Evolutionary conservation across 1,139 yeast species (phyloP), one percentile per base, ranked within the genome.

Genomic region (Zygoascus sp.): DNA sequence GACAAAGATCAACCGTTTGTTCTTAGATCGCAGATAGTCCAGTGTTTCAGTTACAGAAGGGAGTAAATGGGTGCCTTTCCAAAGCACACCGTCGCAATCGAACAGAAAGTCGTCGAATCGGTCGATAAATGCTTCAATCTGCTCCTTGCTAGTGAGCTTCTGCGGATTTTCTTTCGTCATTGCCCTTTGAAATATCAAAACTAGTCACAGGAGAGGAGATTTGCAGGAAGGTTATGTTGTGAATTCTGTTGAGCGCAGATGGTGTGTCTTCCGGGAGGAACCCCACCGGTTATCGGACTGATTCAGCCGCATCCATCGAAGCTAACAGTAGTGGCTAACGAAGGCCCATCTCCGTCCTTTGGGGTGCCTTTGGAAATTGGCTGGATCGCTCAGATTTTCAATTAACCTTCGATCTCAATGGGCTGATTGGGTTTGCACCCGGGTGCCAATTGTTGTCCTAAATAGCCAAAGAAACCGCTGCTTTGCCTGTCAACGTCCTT

Each of bases 71-170:
- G 77, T 77, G 13, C 96, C 97, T 34, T 83, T 71, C 97, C 97
- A 90, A 45, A 90, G 72, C 7, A 90, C 97, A 46, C 75, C 97
- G 63, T 90, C 97, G 66, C 97, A 90, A 61, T 90, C 97, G 62
- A 90, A 90, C 50, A 90, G 69, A 58, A 89, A 89, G 50, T 85
- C 84, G 61, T 88, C 96, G 63, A 81, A 84, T 42, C 73, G 65
- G 51, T 73, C 75, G 11, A 90, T 65, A 44, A 90, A 69, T n/a
- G 66, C 60, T 42, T 73, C 70, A 2, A 79, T 83, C 40, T 73
- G 74, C 39, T 70, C 72, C 50, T 69, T 70, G 13, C 68, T 62
- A 13, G 70, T 66, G 30, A 85, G 63, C 55, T 80, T 77, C 19
- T 50, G 44, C 20, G 46, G 41, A 2, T 28, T 13, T 11, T 27